phyloP scores from a whole-genome alignment of 1,284 basidiomycete species.

The Malassezia japonica region DNA sequence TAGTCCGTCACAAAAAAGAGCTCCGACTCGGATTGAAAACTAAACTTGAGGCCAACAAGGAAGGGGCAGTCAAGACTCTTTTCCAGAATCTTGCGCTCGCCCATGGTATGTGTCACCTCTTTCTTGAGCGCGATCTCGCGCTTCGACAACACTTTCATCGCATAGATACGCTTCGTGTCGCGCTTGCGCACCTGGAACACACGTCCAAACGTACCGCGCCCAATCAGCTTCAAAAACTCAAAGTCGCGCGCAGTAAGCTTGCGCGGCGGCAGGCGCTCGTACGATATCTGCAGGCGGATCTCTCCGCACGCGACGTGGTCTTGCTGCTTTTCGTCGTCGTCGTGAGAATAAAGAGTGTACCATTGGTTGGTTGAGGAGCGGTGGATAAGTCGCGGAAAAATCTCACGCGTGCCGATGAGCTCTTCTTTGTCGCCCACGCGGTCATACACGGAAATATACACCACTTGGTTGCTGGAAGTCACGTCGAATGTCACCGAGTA shows the following conservation, averaged over 20 bases:
- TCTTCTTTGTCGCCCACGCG: constrained; percentile 69
- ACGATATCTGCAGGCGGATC: constrained; percentile 86
- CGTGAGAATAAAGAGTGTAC: constrained; percentile 63
- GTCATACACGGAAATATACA: constrained; percentile 88
- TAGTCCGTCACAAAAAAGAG: constrained; percentile 97
- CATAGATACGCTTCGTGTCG: constrained; percentile 97
- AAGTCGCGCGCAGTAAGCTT: constrained; percentile 60
- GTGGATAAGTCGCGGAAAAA: constrained; percentile 78
- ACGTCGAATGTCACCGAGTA: constrained; percentile 88
- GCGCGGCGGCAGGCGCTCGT: constrained; percentile 54
- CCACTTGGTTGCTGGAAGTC: constrained; percentile 73
- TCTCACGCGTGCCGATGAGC: constrained; percentile 82
- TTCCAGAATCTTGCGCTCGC: constrained; percentile 96
- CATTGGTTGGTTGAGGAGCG: constrained; percentile 94
- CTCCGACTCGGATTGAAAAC: constrained; percentile 91
- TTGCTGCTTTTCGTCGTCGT: constrained; percentile 22
- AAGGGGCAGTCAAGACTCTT: constrained; percentile 88
- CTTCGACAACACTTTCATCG: constrained; percentile 98
- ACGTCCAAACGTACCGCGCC: constrained; percentile 88
- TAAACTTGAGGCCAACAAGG: constrained; percentile 95
- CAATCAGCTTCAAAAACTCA: constrained; percentile 97
- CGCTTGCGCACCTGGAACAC: constrained; percentile 97
- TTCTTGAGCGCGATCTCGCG: constrained; percentile 98
- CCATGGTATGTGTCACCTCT: constrained; percentile 97
- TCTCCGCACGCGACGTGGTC: constrained; percentile 56